Evolutionary conservation across 768 basidiomycete genomes (phyloP), one percentile per base, ranked within the genome.

Genomic region (Russula dissimulans): DNA sequence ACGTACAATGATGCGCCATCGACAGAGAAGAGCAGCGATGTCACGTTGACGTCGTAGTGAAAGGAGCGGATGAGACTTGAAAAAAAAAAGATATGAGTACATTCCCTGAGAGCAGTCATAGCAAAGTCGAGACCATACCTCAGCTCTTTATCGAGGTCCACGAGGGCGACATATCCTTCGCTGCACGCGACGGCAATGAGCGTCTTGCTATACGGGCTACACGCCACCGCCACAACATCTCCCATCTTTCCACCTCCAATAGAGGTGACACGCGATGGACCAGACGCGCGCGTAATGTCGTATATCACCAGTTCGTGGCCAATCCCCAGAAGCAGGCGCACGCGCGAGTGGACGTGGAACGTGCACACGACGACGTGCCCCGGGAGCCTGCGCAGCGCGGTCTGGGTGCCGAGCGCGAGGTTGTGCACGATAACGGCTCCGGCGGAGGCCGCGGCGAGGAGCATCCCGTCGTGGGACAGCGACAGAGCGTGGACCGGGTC

Each of bases 171-270:
- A 45, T 74, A 71, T 1, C 86, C 87, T 4, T 71, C 74, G 12
- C 78, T 73, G 44, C 78, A 84, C 1, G 79, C 81, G 45, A 79
- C 78, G 3, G 84, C 83, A 29, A 86, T 75, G 38, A 90, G 72
- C 2, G 84, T 85, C 73, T 85, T 89, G 72, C 87, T 89, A 70
- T 88, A 89, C 7, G 88, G 86, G 63, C 87, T 88, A 62, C 80
- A 82, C 7, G 81, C 75, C 9, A 89, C 69, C 12, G 78, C 78
- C 4, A 80, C 70, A 26, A 89, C 77, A n/a, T 79, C 70, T 8
- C 82, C 83, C 0, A 71, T 66, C 17, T 71, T 64, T 46, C 65
- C 67, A 26, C 81, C 81, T 10, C 71, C 74, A 56, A 88, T 66
- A 2, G 74, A 61, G 41, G 89, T 71, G 0, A 71, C 72, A 69